Conservation (phyloP, 2,329 filamentous ascomycete species). For the Xylaria sp. region DNA sequence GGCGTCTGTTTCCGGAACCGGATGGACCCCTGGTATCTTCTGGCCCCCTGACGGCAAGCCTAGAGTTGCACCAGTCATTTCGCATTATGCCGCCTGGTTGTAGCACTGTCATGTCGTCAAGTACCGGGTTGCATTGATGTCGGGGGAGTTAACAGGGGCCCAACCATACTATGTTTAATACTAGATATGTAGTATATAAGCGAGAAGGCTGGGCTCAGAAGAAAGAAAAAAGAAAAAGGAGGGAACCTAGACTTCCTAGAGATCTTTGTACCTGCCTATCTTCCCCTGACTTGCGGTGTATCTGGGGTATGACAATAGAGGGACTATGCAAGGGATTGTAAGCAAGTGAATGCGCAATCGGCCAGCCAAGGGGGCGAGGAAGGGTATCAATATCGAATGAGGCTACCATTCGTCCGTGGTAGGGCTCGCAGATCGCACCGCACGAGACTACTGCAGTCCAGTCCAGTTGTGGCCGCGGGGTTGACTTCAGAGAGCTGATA, state of each 20-base stretch:
- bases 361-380: no score
- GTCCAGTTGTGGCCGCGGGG: slow-evolving; percentile 20
- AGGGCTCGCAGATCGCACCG: slow-evolving; percentile 1
- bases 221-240: slow-evolving; percentile 7
- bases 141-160: slow-evolving; percentile 24
- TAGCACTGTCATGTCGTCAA: slow-evolving; percentile 13
- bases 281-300: slow-evolving; percentile 20
- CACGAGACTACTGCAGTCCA: slow-evolving; percentile 15
- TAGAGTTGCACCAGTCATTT: slow-evolving; percentile 34
- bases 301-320: slow-evolving; percentile 36
- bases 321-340: slow-evolving; percentile 34
- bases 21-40: background rate
- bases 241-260: slow-evolving; percentile 14
- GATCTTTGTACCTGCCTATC: slow-evolving; percentile 15
- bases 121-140: slow-evolving; percentile 7
- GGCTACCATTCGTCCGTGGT: slow-evolving; percentile 16
- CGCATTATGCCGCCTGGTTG: slow-evolving; percentile 24
- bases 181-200: no score
- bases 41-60: slow-evolving; percentile 24
- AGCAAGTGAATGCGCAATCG: slow-evolving; percentile 26
- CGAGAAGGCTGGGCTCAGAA: slow-evolving; percentile 1
- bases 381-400: slow-evolving; percentile 11
- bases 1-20: background rate
- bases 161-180: no score
- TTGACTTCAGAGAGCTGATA: slow-evolving; percentile 6